A percentile compares a stretch with the other conserved stretches of the same genome.
These are phyloP conservation scores for Theobroma grandiflorum DNA, from an alignment of 441 rosid species.

Conservation along the genomic window DNA sequence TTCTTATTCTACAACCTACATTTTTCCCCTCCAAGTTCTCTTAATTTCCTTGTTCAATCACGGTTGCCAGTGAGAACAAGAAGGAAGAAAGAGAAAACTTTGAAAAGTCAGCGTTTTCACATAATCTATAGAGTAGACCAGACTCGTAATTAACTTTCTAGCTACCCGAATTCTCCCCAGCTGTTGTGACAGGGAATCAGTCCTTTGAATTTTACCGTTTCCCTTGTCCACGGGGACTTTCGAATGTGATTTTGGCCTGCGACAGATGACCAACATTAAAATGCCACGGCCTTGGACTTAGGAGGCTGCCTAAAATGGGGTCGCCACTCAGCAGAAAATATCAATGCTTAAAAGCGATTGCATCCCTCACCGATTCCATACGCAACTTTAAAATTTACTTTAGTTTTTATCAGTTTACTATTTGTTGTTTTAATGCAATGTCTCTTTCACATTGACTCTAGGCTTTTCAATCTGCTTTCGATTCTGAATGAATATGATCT, in stretches of 20 bases:
- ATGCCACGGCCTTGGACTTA: no score
- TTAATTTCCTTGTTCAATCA: no score
- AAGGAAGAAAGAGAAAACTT: background rate
- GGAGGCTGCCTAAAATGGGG: conserved; percentile 11
- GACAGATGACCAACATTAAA: background rate
- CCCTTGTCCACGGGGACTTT: background rate
- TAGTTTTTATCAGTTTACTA: background rate
- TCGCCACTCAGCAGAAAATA: background rate
- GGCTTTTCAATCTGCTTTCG: background rate
- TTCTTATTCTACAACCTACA: background rate
- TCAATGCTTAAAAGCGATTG: background rate
- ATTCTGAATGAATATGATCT: background rate
- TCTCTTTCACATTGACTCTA: conserved; percentile 12
- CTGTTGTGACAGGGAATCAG: background rate
- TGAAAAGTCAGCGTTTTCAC: background rate
- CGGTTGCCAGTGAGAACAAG: background rate
- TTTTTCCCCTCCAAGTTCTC: no score
- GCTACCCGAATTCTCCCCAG: background rate
- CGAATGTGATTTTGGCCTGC: background rate
- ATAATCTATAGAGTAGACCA: background rate
- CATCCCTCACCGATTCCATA: background rate
- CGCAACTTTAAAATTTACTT: background rate
- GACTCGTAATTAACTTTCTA: background rate
- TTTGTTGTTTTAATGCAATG: background rate
- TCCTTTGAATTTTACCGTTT: background rate